Base-by-base conservation (phyloP, 306 rosid genomes). In the Glycine latifolia region DNA sequence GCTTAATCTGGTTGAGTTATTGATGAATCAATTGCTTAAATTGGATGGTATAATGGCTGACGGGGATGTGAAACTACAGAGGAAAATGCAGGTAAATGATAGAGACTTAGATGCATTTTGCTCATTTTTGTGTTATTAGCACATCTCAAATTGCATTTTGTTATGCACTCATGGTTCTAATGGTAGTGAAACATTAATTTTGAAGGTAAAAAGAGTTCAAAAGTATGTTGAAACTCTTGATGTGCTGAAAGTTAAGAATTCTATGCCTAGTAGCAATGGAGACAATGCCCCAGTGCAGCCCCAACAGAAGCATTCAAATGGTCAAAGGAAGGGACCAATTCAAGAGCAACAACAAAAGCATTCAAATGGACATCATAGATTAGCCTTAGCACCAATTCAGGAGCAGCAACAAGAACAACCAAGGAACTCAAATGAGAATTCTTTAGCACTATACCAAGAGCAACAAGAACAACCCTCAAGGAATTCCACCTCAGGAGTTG, bases 31-130 rank as follows among this genome's bases (percentile, higher is more conserved):
- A 73, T 84, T 95, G 92, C 88, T 95, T 48, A 95, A 89, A 79
- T 85, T 95, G 61, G 99, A 95, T 74, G 90, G 94, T 5, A 90
- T 95, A 12, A 76, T 81, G 70, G 98, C 87, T 43, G 99, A 95
- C 67, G 99, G 98, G 8, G 99, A 95, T 85, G 96, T 89, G 16
- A 95, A 95, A 85, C 86, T 95, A 82, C 99, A 95, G 84, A 93
- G 98, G 70, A 95, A 91, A 93, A 95, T 95, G 92, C 99, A 93
- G 98, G 99, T 95, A 82, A 20, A 53, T 65, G 13, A 39, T 11
- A 11, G 35, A 17, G 54, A 26, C 48, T 50, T 5, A 11, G 41
- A n/a, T 72, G 52, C 56, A 67, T 67, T 49, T 73, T 69, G 16
- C 78, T 67, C 6, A 16, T 54, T 46, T 58, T 47, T 58, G 17